phyloP scores from a whole-genome alignment of 116 monocot genomes.

The Phalaenopsis hybrid region DNA sequence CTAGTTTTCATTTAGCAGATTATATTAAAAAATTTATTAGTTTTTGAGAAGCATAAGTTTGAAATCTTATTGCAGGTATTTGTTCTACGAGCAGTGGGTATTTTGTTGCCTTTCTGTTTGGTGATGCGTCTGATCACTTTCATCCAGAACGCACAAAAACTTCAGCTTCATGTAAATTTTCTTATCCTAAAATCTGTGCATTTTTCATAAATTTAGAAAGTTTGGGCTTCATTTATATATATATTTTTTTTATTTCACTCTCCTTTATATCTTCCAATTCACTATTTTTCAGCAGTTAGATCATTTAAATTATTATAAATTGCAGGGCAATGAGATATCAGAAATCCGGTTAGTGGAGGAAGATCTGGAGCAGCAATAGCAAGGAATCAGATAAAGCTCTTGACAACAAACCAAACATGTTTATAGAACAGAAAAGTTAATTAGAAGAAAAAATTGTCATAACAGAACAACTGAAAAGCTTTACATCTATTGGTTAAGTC shows the following conservation, averaged over 20 bases:
- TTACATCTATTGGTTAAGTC: not conserved
- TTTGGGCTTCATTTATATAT: not conserved
- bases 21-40: too few species aligned
- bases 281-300: not conserved
- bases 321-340: not conserved
- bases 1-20: not conserved
- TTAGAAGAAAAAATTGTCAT: not conserved
- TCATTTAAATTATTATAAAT: not conserved
- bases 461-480: not conserved
- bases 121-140: constrained; percentile 34
- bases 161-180: constrained; percentile 23
- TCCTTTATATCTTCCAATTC: not conserved
- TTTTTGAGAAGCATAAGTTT: not conserved
- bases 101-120: constrained; percentile 49
- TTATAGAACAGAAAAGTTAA: not conserved
- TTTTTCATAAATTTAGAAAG: too few species aligned
- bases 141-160: constrained; percentile 23
- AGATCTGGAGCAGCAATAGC: not conserved
- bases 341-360: not conserved
- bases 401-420: not conserved
- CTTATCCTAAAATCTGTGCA: not conserved
- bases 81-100: constrained; percentile 54
- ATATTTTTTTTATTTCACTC: not conserved
- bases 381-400: not conserved
- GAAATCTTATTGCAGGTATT: constrained; percentile 26